These are phyloP conservation scores for Plasmodium ovale DNA, from an alignment of 169 alveolate genomes.

Conservation along the genomic window DNA sequence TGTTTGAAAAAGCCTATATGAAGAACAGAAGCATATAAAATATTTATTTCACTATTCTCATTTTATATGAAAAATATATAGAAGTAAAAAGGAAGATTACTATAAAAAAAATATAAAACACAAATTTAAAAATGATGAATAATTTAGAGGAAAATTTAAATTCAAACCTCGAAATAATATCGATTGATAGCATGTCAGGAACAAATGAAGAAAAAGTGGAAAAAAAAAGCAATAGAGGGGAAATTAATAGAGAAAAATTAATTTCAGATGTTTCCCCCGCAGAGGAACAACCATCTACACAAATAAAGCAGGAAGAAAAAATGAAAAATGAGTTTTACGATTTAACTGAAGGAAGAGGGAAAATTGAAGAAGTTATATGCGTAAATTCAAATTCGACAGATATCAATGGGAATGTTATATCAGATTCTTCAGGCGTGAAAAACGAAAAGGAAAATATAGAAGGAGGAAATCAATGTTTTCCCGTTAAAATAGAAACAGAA, in stretches of 20 bases:
- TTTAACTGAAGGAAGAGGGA: conserved; percentile 58
- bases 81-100: conserved; percentile 7
- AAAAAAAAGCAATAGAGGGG: conserved; percentile 1
- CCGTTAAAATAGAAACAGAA: conserved; percentile 8
- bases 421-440: conserved; percentile 27
- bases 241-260: neutral
- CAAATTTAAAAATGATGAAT: conserved; percentile 18
- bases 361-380: conserved; percentile 41
- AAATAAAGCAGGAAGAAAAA: conserved; percentile 4
- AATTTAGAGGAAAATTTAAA: conserved; percentile 16
- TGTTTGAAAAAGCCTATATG: neutral
- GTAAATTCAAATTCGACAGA: conserved; percentile 27
- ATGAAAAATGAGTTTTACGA: conserved; percentile 36
- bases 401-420: neutral
- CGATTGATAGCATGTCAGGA: conserved; percentile 10
- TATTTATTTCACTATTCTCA: neutral
- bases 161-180: conserved; percentile 3
- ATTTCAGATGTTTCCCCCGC: conserved; percentile 11
- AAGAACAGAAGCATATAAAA: neutral
- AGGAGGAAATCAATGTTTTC: conserved; percentile 10
- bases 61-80: too few species aligned
- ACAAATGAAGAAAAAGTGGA: conserved; percentile 24
- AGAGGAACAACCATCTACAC: conserved; percentile 5
- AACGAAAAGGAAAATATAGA: conserved; percentile 3
- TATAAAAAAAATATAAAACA: conserved; percentile 1